Evolutionary conservation across 768 basidiomycete genomes (phyloP), one percentile per base, ranked within the genome.

Genomic region (Fistulinella prunicolor): DNA sequence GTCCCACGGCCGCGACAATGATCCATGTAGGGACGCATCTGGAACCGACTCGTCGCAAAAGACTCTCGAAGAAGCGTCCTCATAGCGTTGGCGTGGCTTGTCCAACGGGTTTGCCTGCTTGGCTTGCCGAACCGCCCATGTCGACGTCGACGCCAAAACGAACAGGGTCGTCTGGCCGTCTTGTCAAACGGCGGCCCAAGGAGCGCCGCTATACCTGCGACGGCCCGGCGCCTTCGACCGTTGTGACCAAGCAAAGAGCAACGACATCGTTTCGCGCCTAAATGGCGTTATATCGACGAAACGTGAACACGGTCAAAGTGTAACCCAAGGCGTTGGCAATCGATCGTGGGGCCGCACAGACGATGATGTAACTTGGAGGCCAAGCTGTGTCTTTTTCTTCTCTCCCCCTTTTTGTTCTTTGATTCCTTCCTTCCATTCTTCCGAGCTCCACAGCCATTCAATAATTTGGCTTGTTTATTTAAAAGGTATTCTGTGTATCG

Each of bases 101-200:
- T 34, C 56, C 43, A 13, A 37, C 10, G 17, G 50, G 46, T 21
- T 37, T 17, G n/a, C 34, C 42, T 20, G 35, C 21, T 9, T 30
- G 45, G 51, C 9, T 47, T 26, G 6, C 28, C 1, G 49, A 37
- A 19, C 28, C 51, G 23, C 4, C 30, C 7, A 38, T n/a, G 9
- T 24, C 48, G 32, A 44, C 22, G n/a, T 40, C 55, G 24, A 61
- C 48, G 5, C 20, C 45, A 4, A 39, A 2, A 9, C 35, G 13
- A 6, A 43, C 21, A 4, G 45, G 40, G 17, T 30, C 34, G 21
- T 35, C 44, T 21, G 44, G 50, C 3, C 45, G 50, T 7, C 50
- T 55, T 16, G 37, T 42, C 38, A 51, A 56, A 38, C 50, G 42
- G 20, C 43, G 55, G 44, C 30, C 51, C 51, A 2, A 29, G 23